These are phyloP conservation scores for Ceriops zippeliana DNA, from an alignment of 345 rosid species.

Conservation along the genomic window DNA sequence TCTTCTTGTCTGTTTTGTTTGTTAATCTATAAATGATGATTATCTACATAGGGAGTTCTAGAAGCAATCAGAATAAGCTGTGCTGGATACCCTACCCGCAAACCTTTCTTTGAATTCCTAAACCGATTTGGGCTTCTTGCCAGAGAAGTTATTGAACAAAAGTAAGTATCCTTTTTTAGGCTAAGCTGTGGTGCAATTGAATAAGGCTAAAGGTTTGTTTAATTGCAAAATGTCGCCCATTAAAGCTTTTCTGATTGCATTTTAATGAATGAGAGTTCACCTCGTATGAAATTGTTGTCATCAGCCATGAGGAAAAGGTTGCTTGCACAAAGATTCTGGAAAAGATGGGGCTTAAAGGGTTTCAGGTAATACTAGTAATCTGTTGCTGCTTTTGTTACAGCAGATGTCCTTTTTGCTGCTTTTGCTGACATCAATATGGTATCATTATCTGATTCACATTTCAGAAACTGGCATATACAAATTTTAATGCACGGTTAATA, in stretches of 20 bases:
- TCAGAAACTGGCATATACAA: background rate
- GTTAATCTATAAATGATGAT: constrained; percentile 10
- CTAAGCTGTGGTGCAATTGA: background rate
- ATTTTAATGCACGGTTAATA: background rate
- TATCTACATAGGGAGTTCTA: constrained; percentile 69
- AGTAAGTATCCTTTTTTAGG: constrained; percentile 44
- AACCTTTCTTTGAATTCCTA: constrained; percentile 83
- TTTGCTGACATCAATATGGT: background rate
- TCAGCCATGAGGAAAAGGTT: constrained; percentile 79
- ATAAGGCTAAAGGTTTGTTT: constrained; percentile 1
- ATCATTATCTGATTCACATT: background rate
- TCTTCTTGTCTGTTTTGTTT: constrained; percentile 8
- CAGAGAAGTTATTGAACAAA: constrained; percentile 66
- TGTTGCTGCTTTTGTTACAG: constrained; percentile 8
- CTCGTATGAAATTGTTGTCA: constrained; percentile 20
- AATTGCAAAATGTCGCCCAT: background rate
- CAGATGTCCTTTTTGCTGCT: background rate
- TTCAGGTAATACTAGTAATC: constrained; percentile 51
- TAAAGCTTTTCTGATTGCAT: constrained; percentile 15
- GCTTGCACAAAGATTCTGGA: constrained; percentile 75
- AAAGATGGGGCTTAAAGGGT: constrained; percentile 80
- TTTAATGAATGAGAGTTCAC: constrained; percentile 13
- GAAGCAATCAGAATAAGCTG: constrained; percentile 98
- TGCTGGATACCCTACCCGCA: constrained; percentile 97
- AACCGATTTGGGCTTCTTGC: constrained; percentile 86